These are phyloP conservation scores for Violaceomyces palustris DNA, from an alignment of 1,284 basidiomycete genomes.

Conservation along the genomic window DNA sequence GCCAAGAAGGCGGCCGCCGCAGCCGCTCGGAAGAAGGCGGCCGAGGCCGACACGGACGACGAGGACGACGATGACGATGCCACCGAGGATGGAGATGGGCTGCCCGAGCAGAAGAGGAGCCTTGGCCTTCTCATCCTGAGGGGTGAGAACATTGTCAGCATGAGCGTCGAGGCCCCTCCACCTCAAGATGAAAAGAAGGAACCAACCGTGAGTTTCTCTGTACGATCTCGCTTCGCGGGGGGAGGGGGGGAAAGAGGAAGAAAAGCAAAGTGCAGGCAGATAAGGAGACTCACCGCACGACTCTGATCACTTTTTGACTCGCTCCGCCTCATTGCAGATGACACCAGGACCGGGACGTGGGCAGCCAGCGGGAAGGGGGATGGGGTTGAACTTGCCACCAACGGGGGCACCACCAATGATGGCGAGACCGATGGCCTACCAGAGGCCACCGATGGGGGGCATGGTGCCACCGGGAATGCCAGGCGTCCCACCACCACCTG, in stretches of 20 bases:
- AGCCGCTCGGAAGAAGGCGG: slow-evolving; percentile 6
- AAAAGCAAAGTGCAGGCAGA: neutral
- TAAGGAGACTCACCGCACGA: neutral
- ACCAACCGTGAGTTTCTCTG: slow-evolving; percentile 60
- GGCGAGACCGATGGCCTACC: slow-evolving; percentile 25
- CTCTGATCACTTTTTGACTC: slow-evolving; percentile 11
- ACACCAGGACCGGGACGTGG: slow-evolving; percentile 86
- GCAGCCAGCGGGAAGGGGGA: slow-evolving; percentile 91
- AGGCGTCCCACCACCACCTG: slow-evolving; percentile 59
- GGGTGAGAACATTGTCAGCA: slow-evolving; percentile 91
- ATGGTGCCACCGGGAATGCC: slow-evolving; percentile 59
- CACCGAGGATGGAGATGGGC: slow-evolving; percentile 44
- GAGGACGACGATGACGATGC: slow-evolving; percentile 42
- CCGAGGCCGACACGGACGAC: slow-evolving; percentile 22
- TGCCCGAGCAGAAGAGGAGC: slow-evolving; percentile 92
- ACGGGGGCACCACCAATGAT: slow-evolving; percentile 57
- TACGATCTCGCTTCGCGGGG: neutral
- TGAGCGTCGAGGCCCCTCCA: slow-evolving; percentile 92
- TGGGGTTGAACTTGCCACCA: slow-evolving; percentile 83
- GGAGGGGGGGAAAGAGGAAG: no score
- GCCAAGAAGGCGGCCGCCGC: slow-evolving; percentile 18
- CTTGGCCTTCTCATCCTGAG: slow-evolving; percentile 92
- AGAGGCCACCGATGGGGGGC: slow-evolving; percentile 56
- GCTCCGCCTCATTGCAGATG: slow-evolving; percentile 56
- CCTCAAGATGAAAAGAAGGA: slow-evolving; percentile 85